Percentiles rank a stretch among this genome's conserved stretches.
Conservation (phyloP, 2,329 filamentous ascomycete species). For the Claviceps lovelessii region DNA sequence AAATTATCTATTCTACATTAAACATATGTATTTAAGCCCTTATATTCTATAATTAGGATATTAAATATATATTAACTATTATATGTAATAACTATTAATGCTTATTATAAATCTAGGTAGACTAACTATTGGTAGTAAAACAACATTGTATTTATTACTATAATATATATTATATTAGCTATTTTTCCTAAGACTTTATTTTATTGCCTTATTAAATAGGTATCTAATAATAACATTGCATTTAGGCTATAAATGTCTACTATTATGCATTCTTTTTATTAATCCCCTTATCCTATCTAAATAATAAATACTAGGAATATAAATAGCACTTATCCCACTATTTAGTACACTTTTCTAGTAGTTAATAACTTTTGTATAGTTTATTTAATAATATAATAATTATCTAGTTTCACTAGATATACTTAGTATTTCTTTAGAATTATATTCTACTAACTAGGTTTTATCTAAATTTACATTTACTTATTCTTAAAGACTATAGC, state of each 20-base stretch:
- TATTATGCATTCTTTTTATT: not conserved
- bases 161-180: not conserved
- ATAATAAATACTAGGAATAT: not conserved
- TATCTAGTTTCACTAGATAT: not conserved
- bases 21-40: too few species aligned
- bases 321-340: not conserved
- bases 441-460: not conserved
- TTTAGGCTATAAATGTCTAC: not conserved
- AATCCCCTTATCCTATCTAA: not conserved
- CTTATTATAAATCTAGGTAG: not conserved
- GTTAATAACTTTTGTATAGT: not conserved
- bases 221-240: not conserved
- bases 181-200: not conserved
- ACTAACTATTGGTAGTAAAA: not conserved
- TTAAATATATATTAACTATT: not conserved
- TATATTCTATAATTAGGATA: not conserved
- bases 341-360: not conserved
- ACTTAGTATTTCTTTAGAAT: not conserved
- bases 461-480: not conserved
- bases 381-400: not conserved
- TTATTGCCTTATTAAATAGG: not conserved
- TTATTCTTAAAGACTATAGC: not conserved
- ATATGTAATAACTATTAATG: not conserved
- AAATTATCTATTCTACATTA: too few species aligned
- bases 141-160: not conserved